Base-by-base conservation (phyloP, 164 flowering plant genomes). In the Kingdonia uniflora region DNA sequence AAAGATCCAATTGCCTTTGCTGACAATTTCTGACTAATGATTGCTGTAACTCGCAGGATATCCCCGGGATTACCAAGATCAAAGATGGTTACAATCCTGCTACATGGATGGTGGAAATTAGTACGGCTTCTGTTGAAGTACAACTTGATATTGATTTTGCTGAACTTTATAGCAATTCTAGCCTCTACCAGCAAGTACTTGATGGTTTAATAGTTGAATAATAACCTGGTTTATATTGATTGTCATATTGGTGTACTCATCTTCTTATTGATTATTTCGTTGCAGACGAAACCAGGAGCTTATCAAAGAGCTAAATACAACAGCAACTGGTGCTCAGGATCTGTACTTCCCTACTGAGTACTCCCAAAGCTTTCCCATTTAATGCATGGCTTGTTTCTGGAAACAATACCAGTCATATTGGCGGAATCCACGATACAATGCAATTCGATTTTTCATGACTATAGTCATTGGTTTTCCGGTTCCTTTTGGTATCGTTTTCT, bases 301-400 rank as follows among this genome's bases (percentile, higher is more conserved):
- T 23, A 71, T 74, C 43, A 21, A 24, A 19, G 76, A 71, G 57
- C 54, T 68, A 13, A 63, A 66, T 52, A 43, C 29, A 23, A 71
- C 75, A 12, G 57, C 62, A 29, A 68, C 76, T 19, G 64, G 66
- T 42, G 56, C 75, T 40, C 52, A 54, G 26, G 75, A 71, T 46
- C 56, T 74, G 15, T 35, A 65, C 46, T 74, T 65, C 68, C 55
- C 64, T 7, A 65, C 68, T 6, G 55, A 54, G 42, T 74, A 59
- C 29, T 62, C 77, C 1, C 74, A 63, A 42, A 33, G 70, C 20
- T 56, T 65, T 44, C 42, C 35, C 35, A 47, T 43, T 19, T 74
- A 74, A 52, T 74, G 64, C 53, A 46, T 56, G 52, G 77, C 74
- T 54, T 74, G 77, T 56, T 57, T 74, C 6, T 74, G 77, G 77